Conservation (phyloP, 1,139 yeast species). For the Scheffersomyces lignicola region DNA sequence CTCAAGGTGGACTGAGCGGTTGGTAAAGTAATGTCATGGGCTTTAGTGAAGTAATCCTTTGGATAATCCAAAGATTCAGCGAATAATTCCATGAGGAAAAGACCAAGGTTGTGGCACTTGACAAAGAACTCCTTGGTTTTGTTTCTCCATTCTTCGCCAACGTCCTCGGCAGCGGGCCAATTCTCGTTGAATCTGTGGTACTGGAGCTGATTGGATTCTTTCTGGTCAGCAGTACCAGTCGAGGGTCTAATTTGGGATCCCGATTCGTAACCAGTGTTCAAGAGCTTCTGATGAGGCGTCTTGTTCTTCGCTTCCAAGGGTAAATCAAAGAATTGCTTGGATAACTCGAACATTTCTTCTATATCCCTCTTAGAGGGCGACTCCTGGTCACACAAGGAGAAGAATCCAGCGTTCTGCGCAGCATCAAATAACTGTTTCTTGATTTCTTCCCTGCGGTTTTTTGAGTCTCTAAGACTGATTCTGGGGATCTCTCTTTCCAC, state of each 20-base stretch:
- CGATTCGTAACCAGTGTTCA: slow-evolving; percentile 27
- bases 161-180: slow-evolving; percentile 25
- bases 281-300: slow-evolving; percentile 12
- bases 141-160: slow-evolving; percentile 20
- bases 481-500: slow-evolving; percentile 15
- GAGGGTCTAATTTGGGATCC: slow-evolving; percentile 27
- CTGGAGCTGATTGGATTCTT: slow-evolving; percentile 28
- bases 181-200: slow-evolving; percentile 21
- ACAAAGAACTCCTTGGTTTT: slow-evolving; percentile 14
- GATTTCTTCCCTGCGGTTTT: slow-evolving; percentile 23
- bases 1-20: slow-evolving; percentile 28
- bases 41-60: slow-evolving; percentile 19
- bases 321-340: slow-evolving; percentile 17
- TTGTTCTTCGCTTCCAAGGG: slow-evolving; percentile 18
- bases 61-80: slow-evolving; percentile 25
- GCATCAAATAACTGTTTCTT: slow-evolving; percentile 20
- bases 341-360: slow-evolving; percentile 16
- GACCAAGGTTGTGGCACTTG: slow-evolving; percentile 11
- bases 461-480: slow-evolving; percentile 19
- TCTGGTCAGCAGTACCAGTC: slow-evolving; percentile 26
- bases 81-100: slow-evolving; percentile 10
- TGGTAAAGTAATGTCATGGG: slow-evolving; percentile 20
- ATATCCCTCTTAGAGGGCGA: slow-evolving; percentile 22
- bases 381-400: slow-evolving; percentile 23
- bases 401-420: slow-evolving; percentile 23